A percentile compares a stretch with the other conserved stretches of the same genome.
These are phyloP conservation scores for Corinectria fuckeliana DNA, from an alignment of 2,329 filamentous ascomycete species.

Conservation along the genomic window DNA sequence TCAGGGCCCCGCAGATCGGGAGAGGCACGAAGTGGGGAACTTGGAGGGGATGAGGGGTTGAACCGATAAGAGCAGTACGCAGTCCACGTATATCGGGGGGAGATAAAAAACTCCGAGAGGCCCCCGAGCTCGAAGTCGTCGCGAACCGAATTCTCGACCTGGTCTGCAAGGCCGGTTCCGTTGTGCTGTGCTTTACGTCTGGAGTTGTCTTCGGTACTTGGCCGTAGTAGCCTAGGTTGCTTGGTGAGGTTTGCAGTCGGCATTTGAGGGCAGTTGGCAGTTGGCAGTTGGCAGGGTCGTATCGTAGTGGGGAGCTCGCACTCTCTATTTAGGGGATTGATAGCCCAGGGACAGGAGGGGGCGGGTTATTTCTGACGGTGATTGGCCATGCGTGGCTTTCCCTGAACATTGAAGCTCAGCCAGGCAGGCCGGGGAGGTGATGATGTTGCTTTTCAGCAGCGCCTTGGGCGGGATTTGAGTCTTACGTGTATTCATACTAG, in stretches of 20 bases:
- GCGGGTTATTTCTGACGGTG: neutral
- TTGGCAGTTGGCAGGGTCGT: no score
- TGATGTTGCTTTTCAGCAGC: neutral
- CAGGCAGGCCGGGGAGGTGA: neutral
- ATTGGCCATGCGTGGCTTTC: neutral
- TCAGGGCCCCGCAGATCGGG: neutral
- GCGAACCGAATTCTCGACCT: neutral
- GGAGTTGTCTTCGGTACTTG: neutral
- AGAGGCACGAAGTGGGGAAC: neutral
- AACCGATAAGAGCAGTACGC: slow-evolving; percentile 1
- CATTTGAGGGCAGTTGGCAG: neutral
- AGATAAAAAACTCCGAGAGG: slow-evolving; percentile 4
- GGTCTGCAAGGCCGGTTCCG: neutral
- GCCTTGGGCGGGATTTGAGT: neutral
- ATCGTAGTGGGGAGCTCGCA: neutral
- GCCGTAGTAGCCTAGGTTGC: neutral
- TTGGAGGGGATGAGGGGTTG: neutral
- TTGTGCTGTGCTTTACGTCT: neutral
- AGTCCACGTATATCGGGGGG: neutral
- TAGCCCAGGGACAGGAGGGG: neutral
- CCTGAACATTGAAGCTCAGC: neutral
- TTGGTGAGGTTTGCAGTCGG: neutral
- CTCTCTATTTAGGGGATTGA: neutral
- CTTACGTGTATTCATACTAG: neutral
- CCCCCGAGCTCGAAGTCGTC: neutral